These are phyloP conservation scores for Xerocomellus chrysenteron DNA, from an alignment of 768 basidiomycete species.

Conservation along the genomic window DNA sequence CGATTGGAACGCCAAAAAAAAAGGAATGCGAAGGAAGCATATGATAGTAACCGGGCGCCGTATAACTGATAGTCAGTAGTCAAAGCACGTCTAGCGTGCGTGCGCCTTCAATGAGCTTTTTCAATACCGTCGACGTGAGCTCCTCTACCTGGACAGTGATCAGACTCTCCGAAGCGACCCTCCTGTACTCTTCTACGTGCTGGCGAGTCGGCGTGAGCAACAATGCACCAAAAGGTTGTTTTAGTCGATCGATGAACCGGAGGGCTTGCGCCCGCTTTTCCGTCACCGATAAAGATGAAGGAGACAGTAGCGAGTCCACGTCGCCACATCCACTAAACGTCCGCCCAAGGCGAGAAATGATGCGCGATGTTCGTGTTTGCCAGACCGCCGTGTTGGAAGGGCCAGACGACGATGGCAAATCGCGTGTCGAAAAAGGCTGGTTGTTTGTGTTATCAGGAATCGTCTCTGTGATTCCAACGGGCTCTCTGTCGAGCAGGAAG, in stretches of 20 bases:
- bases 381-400: neutral
- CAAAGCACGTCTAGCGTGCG: too few species aligned
- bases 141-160: too few species aligned
- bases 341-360: neutral
- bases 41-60: too few species aligned
- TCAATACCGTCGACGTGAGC: too few species aligned
- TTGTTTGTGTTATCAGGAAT: neutral
- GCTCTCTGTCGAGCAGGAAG: too few species aligned
- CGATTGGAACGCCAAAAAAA: too few species aligned
- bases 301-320: neutral
- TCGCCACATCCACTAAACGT: neutral
- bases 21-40: too few species aligned
- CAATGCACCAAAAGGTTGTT: neutral
- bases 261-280: too few species aligned
- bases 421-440: too few species aligned
- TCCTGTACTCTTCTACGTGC: constrained; percentile 1
- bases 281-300: too few species aligned
- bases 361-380: neutral
- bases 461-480: neutral
- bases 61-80: neutral
- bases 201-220: neutral
- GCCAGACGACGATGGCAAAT: too few species aligned
- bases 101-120: too few species aligned
- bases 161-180: constrained; percentile 8
- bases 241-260: neutral